phyloP scores from a whole-genome alignment of 1,139 yeast genomes.

The Scheffersomyces insectosa region DNA sequence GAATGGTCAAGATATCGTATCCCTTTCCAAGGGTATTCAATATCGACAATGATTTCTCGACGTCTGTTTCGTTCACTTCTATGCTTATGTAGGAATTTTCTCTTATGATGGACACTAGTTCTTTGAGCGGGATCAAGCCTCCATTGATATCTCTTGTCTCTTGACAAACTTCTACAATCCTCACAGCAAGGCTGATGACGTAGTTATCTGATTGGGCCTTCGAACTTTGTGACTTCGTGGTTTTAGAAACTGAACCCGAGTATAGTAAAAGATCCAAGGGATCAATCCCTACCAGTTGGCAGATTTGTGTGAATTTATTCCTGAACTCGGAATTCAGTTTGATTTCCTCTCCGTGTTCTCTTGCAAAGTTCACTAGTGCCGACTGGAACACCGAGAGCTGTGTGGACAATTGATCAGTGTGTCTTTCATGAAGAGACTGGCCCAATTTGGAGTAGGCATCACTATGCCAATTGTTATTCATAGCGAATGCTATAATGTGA shows the following conservation, averaged over 20 bases:
- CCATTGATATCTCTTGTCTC: conserved; percentile 74
- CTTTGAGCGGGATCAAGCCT: conserved; percentile 69
- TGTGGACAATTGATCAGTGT: conserved; percentile 52
- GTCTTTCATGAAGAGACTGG: conserved; percentile 31
- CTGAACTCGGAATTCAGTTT: conserved; percentile 64
- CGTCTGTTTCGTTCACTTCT: conserved; percentile 45
- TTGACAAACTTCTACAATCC: conserved; percentile 73
- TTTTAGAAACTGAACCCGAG: conserved; percentile 6
- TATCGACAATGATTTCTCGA: conserved; percentile 55
- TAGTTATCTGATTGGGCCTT: conserved; percentile 46
- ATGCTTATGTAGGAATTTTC: conserved; percentile 31
- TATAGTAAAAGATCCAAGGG: conserved; percentile 57
- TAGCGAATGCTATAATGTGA: too few species aligned
- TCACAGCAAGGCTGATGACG: conserved; percentile 65
- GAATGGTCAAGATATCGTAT: conserved; percentile 33
- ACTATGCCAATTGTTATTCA: conserved; percentile 9
- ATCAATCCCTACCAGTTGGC: conserved; percentile 80
- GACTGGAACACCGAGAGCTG: conserved; percentile 63
- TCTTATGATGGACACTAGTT: conserved; percentile 38
- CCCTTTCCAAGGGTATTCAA: conserved; percentile 40
- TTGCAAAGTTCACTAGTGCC: conserved; percentile 64
- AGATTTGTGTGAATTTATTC: conserved; percentile 70
- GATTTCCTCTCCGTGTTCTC: conserved; percentile 62
- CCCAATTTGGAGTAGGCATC: conserved; percentile 24
- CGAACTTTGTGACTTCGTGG: conserved; percentile 1